Conservation (phyloP, 495 filamentous ascomycete genomes). For the Talaromyces borbonicus region DNA sequence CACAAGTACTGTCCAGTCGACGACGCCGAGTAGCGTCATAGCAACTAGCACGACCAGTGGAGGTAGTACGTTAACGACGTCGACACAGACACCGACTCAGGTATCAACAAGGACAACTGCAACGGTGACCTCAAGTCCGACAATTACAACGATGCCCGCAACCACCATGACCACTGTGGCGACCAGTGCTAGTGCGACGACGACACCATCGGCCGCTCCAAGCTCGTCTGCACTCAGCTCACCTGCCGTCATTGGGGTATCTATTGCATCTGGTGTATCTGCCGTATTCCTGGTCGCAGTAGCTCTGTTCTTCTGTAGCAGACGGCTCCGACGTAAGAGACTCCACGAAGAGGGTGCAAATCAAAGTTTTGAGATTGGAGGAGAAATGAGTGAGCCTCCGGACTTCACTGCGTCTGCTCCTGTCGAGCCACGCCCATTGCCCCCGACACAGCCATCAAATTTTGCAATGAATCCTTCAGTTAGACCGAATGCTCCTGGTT, state of each 20-base stretch:
- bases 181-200: neutral
- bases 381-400: constrained; percentile 31
- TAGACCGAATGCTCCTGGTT: neutral
- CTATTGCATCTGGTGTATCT: constrained; percentile 30
- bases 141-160: constrained; percentile 1
- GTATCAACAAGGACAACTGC: neutral
- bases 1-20: neutral
- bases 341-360: constrained; percentile 13
- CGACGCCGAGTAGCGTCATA: constrained; percentile 2
- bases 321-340: constrained; percentile 20
- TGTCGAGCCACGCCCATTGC: neutral
- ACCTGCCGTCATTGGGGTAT: constrained; percentile 32
- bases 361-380: constrained; percentile 35
- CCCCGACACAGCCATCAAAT: constrained; percentile 12
- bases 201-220: constrained; percentile 5
- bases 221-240: constrained; percentile 18
- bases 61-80: constrained; percentile 9
- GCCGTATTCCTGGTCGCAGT: constrained; percentile 30
- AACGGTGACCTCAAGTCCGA: neutral
- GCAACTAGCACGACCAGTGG: constrained; percentile 6
- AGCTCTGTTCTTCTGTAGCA: constrained; percentile 26
- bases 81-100: neutral
- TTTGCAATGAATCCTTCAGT: constrained; percentile 6
- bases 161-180: neutral
- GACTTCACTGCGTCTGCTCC: constrained; percentile 20